Evolutionary conservation across 768 basidiomycete species (phyloP), one percentile per base, ranked within the genome.

Genomic region (Infundibulicybe gibba): DNA sequence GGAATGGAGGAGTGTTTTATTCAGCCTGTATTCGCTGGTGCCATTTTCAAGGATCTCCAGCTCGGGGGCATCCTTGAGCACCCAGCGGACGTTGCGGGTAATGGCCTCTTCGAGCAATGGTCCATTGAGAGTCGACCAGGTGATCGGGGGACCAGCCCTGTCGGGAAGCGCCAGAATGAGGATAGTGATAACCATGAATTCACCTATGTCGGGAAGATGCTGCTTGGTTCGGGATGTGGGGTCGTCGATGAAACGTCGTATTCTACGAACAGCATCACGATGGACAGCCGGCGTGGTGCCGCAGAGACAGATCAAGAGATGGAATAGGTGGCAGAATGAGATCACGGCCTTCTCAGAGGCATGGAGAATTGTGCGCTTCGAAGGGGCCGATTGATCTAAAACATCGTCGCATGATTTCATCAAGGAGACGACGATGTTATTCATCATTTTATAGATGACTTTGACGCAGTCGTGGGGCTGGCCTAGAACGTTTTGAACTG

Each of bases 391-490:
- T 32, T 43, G 32, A 44, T 49, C 47, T 25, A 68, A 40, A 10
- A 62, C 63, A 41, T 68, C 68, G 49, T 76, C 70, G 50, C 71
- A 72, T 12, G 68, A 67, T 48, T 69, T 63, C 72, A 75, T 72
- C 47, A 73, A 55, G 3, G 69, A 63, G 6, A 72, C 68, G 14
- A 76, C 72, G 40, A 71, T 67, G 46, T 68, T 68, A 48, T 71
- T 74, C 74, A 76, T 76, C 69, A 76, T 66, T 45, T 62, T 61
- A 49, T 62, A 74, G 19, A 76, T 53, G 37, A 73, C 68, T 1
- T 60, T 53, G 12, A 74, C 68, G 54, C 25, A 60, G 56, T 9
- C 35, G 21, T 2, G 57, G 54, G 13, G 53, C 59, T 11, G 52
- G 48, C 19, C 46, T 40, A 38, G 55, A 17, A 41, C 53, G 50